Percentiles rank a stretch among this genome's conserved stretches.
These are phyloP conservation scores for Aspergillus wentii DNA, from an alignment of 495 filamentous ascomycete species.

Conservation along the genomic window DNA sequence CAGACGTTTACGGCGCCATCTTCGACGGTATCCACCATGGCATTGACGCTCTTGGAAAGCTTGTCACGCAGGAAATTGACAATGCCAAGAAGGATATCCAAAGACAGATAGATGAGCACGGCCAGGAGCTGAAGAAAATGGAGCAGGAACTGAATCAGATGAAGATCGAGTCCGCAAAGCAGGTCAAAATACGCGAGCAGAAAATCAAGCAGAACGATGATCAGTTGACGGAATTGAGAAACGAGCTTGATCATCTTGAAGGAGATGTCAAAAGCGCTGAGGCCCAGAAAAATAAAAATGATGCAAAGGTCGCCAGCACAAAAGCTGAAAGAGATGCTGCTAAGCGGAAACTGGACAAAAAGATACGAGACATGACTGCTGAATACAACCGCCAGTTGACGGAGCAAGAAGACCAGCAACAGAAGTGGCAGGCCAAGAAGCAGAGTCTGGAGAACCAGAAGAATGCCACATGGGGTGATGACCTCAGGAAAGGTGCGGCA, in stretches of 20 bases:
- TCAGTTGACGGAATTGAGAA: not conserved
- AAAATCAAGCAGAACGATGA: not conserved
- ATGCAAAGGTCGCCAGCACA: not conserved
- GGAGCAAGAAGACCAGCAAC: not conserved
- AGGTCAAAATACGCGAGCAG: not conserved
- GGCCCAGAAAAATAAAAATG: not conserved
- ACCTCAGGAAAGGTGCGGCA: not conserved
- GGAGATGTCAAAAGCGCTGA: not conserved
- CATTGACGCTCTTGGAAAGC: not conserved
- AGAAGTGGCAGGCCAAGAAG: not conserved
- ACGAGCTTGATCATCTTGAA: not conserved
- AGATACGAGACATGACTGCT: not conserved
- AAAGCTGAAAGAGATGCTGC: not conserved
- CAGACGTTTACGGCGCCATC: not conserved
- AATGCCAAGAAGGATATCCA: not conserved
- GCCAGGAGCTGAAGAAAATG: not conserved
- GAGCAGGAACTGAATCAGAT: not conserved
- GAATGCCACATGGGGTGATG: not conserved
- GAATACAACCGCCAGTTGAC: not conserved
- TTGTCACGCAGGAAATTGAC: not conserved
- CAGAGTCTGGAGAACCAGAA: not conserved
- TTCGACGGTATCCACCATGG: not conserved
- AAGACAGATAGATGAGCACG: not conserved
- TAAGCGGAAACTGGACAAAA: not conserved
- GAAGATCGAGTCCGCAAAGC: not conserved